Evolutionary conservation across 768 basidiomycete species (phyloP).

Genomic region (Pleurotus platypus): DNA sequence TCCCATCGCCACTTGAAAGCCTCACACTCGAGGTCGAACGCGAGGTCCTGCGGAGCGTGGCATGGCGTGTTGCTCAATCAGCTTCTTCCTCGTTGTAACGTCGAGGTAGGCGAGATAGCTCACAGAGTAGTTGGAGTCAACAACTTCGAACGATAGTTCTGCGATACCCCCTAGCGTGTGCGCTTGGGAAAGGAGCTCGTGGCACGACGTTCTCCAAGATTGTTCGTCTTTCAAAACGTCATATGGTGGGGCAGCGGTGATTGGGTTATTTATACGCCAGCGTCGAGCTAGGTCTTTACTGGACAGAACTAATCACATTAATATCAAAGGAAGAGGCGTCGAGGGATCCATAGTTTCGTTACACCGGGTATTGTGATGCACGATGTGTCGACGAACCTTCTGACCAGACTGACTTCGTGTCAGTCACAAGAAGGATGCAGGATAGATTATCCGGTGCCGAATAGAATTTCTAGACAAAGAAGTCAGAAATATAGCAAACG

Average conservation of each 20-base stretch:
- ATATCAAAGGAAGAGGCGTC: constrained; percentile 3
- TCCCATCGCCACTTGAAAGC: constrained; percentile 82
- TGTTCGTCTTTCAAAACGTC: constrained; percentile 45
- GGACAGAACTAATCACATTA: constrained; percentile 39
- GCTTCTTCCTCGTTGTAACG: neutral
- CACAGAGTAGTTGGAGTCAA: constrained; percentile 60
- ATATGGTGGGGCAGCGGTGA: constrained; percentile 19
- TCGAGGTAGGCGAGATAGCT: constrained; percentile 15
- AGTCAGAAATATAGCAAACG: too few species aligned
- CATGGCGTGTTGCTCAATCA: constrained; percentile 3
- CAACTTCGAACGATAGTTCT: constrained; percentile 57
- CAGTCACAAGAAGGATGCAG: constrained; percentile 64
- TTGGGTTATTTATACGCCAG: constrained; percentile 60
- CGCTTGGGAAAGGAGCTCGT: constrained; percentile 51
- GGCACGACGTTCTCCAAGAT: constrained; percentile 52
- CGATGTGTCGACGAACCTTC: constrained; percentile 49
- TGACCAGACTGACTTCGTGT: constrained; percentile 70
- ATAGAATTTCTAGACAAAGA: constrained; percentile 55
- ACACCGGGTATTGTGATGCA: constrained; percentile 5
- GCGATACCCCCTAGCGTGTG: constrained; percentile 63
- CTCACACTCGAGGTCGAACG: constrained; percentile 56
- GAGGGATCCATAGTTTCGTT: constrained; percentile 8
- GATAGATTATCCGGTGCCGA: constrained; percentile 50
- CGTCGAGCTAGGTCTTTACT: constrained; percentile 61
- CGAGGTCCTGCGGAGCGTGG: constrained; percentile 49